These are phyloP conservation scores for Coemansia guatemalensis DNA, from an alignment of 192 early-diverging fungal genomes.

Conservation along the genomic window DNA sequence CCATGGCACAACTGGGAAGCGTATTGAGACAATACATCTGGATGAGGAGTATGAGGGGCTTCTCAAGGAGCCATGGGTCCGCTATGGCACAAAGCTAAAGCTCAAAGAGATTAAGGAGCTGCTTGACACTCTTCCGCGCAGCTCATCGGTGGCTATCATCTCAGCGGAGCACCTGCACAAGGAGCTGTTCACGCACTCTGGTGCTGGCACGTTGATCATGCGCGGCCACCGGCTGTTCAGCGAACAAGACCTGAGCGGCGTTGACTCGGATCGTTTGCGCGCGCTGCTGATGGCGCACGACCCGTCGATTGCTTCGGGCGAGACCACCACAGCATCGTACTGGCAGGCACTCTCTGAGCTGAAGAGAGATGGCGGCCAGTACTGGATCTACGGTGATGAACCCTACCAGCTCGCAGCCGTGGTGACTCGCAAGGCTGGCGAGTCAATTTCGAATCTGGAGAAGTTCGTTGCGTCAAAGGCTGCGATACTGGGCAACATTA, in stretches of 20 bases:
- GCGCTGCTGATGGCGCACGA: conserved; percentile 76
- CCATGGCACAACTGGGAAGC: conserved; percentile 91
- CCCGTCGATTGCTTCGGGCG: conserved; percentile 64
- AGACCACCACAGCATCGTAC: conserved; percentile 70
- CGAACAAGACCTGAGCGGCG: conserved; percentile 61
- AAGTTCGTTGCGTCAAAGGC: conserved; percentile 88
- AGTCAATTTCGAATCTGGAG: conserved; percentile 72
- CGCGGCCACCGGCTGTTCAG: conserved; percentile 90
- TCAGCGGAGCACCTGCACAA: conserved; percentile 98
- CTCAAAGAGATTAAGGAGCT: conserved; percentile 97
- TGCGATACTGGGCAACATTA: conserved; percentile 90
- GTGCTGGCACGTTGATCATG: conserved; percentile 96
- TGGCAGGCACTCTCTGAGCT: conserved; percentile 61
- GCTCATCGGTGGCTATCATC: conserved; percentile 98
- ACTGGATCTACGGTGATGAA: conserved; percentile 88
- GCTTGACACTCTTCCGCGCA: conserved; percentile 91
- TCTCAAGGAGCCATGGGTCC: conserved; percentile 94
- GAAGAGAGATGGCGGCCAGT: conserved; percentile 54
- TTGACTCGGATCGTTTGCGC: conserved; percentile 82
- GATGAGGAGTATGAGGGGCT: conserved; percentile 99
- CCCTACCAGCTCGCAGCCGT: conserved; percentile 91
- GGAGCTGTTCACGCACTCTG: conserved; percentile 97
- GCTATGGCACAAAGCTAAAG: conserved; percentile 98
- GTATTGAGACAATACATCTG: conserved; percentile 95
- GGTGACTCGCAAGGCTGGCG: conserved; percentile 57